Conservation (phyloP, 495 filamentous ascomycete genomes). For the Tetracladium marchalianum region DNA sequence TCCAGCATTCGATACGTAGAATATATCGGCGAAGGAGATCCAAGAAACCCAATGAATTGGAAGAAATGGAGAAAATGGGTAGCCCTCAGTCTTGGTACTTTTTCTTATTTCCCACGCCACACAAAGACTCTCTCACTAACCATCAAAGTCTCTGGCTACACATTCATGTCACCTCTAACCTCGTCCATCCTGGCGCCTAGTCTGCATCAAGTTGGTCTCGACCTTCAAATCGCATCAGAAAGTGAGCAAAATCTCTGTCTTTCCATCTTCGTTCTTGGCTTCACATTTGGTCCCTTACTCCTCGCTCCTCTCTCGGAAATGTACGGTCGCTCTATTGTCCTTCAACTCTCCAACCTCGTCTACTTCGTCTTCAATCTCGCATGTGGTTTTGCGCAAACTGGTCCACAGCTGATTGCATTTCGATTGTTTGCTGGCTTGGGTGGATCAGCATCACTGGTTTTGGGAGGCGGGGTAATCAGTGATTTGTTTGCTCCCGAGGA, state of each 20-base stretch:
- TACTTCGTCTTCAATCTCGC: constrained; percentile 48
- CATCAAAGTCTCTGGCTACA: constrained; percentile 27
- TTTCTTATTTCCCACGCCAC: background rate
- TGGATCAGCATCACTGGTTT: constrained; percentile 39
- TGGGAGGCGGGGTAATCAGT: constrained; percentile 48
- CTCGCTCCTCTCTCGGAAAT: constrained; percentile 55
- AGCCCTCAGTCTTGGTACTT: constrained; percentile 39
- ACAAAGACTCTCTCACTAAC: background rate
- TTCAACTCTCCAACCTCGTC: constrained; percentile 39
- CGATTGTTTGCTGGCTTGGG: constrained; percentile 46
- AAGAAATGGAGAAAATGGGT: constrained; percentile 29
- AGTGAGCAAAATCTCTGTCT: constrained; percentile 50
- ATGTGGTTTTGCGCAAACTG: constrained; percentile 43
- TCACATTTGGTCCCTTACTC: constrained; percentile 49
- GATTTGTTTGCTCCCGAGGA: constrained; percentile 54
- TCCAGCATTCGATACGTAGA: constrained; percentile 2
- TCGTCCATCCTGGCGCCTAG: constrained; percentile 68
- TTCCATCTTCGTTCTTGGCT: constrained; percentile 68
- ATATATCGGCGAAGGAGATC: constrained; percentile 41
- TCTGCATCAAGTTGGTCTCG: constrained; percentile 40
- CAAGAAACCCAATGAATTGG: constrained; percentile 33
- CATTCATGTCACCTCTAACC: constrained; percentile 13
- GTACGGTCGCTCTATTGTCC: constrained; percentile 48
- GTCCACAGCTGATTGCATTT: constrained; percentile 42
- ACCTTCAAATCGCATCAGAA: constrained; percentile 47